phyloP scores from a whole-genome alignment of 805 yeast genomes.

The Schwanniomyces yamadae region DNA sequence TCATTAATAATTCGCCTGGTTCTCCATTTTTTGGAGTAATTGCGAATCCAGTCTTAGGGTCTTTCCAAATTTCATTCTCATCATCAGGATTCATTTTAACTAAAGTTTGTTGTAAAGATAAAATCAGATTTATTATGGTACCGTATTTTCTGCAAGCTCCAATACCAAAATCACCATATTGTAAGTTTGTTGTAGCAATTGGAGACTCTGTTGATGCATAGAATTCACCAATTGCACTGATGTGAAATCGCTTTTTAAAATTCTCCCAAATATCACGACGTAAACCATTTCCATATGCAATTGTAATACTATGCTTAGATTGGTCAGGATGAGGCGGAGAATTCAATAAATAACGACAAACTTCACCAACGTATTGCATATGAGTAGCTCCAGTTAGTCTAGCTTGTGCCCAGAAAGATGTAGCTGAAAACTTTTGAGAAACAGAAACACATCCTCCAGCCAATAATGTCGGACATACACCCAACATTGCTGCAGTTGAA shows the following conservation, averaged over 20 bases:
- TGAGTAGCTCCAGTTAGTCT: constrained; percentile 69
- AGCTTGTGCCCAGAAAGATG: constrained; percentile 89
- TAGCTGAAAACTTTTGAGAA: constrained; percentile 78
- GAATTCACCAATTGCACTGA: constrained; percentile 80
- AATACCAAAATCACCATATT: constrained; percentile 73
- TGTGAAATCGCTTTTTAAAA: constrained; percentile 74
- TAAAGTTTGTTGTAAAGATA: constrained; percentile 55
- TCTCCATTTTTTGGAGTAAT: constrained; percentile 53
- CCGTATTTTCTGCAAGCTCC: constrained; percentile 91
- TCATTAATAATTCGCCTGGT: constrained; percentile 88
- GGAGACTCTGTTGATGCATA: constrained; percentile 95
- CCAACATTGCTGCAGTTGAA: constrained; percentile 88
- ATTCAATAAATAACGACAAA: constrained; percentile 79
- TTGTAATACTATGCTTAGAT: constrained; percentile 53
- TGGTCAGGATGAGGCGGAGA: constrained; percentile 68
- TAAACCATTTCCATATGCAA: constrained; percentile 90
- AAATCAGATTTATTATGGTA: constrained; percentile 48
- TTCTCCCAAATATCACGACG: constrained; percentile 85
- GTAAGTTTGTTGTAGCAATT: constrained; percentile 78
- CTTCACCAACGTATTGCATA: constrained; percentile 93
- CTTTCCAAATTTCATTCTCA: constrained; percentile 66
- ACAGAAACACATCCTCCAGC: constrained; percentile 76
- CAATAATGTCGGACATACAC: constrained; percentile 64
- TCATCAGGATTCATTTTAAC: constrained; percentile 82
- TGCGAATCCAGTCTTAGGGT: constrained; percentile 63